These are phyloP conservation scores for Penicillium decumbens DNA, from an alignment of 2,329 filamentous ascomycete species.

Conservation along the genomic window DNA sequence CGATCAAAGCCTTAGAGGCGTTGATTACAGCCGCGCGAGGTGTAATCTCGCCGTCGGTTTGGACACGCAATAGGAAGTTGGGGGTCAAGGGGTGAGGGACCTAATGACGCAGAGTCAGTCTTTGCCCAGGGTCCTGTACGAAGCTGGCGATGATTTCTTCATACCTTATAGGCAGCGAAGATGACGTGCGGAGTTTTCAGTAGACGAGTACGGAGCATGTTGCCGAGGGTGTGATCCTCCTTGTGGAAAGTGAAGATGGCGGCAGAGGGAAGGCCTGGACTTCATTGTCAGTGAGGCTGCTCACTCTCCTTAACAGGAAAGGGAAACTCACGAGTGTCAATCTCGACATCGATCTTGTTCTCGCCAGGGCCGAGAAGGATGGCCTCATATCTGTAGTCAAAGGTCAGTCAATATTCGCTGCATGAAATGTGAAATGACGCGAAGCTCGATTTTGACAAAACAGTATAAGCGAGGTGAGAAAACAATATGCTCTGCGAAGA, in stretches of 20 bases:
- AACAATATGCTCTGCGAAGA: background rate
- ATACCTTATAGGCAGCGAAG: constrained; percentile 88
- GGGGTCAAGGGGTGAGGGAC: constrained; percentile 45
- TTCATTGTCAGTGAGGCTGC: constrained; percentile 3
- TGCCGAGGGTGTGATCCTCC: constrained; percentile 93
- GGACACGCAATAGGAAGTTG: constrained; percentile 70
- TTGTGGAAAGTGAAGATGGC: constrained; percentile 93
- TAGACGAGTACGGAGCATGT: constrained; percentile 80
- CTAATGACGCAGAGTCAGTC: constrained; percentile 21
- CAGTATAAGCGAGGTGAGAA: background rate
- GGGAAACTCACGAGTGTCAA: constrained; percentile 73
- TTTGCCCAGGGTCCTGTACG: background rate
- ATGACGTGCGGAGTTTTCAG: constrained; percentile 77
- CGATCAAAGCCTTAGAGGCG: constrained; percentile 76
- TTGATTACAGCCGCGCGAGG: constrained; percentile 84
- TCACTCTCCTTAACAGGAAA: background rate
- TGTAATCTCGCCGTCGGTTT: constrained; percentile 82
- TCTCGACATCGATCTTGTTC: constrained; percentile 85
- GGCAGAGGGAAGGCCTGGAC: constrained; percentile 83
- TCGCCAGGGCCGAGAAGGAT: constrained; percentile 83
- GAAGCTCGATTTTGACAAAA: background rate
- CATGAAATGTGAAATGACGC: background rate
- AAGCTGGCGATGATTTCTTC: background rate
- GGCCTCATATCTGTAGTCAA: constrained; percentile 71
- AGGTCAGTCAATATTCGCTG: constrained; percentile 1